These are phyloP conservation scores for Aspergillus caelatus DNA, from an alignment of 2,329 filamentous ascomycete species.

Conservation along the genomic window DNA sequence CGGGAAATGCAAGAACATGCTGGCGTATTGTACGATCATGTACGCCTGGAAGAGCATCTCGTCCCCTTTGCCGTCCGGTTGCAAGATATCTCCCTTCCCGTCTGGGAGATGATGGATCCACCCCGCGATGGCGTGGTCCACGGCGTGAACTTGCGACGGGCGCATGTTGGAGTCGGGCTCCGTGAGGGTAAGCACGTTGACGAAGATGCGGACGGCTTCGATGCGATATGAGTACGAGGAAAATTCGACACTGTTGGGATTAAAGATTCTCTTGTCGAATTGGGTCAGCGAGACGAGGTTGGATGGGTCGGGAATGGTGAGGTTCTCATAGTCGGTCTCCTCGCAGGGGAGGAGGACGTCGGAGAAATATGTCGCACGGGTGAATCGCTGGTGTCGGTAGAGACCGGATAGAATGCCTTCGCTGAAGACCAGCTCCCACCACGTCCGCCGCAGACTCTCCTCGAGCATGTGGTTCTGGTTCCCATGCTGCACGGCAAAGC, in stretches of 20 bases:
- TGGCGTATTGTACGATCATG: conserved; percentile 1
- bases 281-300: background rate
- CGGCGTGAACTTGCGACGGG: background rate
- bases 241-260: background rate
- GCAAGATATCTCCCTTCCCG: background rate
- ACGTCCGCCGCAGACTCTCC: conserved; percentile 2
- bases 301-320: background rate
- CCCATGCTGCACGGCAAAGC: background rate
- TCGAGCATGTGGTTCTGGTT: conserved; percentile 3
- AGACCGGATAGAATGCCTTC: conserved; percentile 4
- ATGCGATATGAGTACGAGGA: background rate
- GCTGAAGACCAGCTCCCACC: conserved; percentile 7
- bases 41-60: conserved; percentile 6
- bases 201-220: background rate
- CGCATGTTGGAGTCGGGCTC: conserved; percentile 1
- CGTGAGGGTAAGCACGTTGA: background rate
- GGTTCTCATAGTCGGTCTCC: background rate
- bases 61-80: background rate
- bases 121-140: conserved; percentile 1
- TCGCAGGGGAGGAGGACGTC: conserved; percentile 3
- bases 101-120: background rate
- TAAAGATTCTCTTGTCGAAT: background rate
- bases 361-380: background rate
- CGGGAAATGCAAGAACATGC: conserved; percentile 5
- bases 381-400: background rate